Conservation (phyloP, 208 protist species). For the Crithidia brevicula region DNA sequence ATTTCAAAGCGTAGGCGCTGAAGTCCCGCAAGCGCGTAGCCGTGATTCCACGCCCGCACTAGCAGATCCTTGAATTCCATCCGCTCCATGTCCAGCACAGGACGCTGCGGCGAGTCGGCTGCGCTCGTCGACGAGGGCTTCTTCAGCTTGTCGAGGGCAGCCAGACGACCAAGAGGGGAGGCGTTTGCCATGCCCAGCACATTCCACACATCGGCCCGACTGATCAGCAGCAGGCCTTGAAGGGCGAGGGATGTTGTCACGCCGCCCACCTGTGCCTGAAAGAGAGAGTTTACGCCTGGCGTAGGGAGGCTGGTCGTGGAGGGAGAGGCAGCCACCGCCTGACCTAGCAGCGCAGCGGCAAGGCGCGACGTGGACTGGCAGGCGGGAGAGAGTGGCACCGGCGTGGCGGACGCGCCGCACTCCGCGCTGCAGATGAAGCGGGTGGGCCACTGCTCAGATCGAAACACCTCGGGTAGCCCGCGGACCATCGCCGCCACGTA, state of each 20-base stretch:
- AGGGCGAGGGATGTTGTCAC: slow-evolving; percentile 31
- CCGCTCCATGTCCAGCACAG: slow-evolving; percentile 19
- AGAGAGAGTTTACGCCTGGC: no score
- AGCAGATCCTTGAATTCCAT: slow-evolving; percentile 40
- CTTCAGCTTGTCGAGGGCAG: slow-evolving; percentile 25
- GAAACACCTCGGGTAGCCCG: slow-evolving; percentile 27
- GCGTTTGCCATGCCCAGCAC: slow-evolving; percentile 20
- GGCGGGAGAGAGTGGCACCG: background rate
- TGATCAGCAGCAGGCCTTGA: slow-evolving; percentile 20
- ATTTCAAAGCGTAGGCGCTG: slow-evolving; percentile 64
- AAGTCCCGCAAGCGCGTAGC: slow-evolving; percentile 49
- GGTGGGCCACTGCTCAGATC: slow-evolving; percentile 44
- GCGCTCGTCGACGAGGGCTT: background rate
- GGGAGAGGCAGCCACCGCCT: no score
- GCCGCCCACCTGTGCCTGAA: slow-evolving; percentile 21
- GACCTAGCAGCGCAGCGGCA: background rate
- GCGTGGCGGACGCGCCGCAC: background rate
- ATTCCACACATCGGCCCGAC: slow-evolving; percentile 21
- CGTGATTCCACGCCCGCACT: slow-evolving; percentile 47
- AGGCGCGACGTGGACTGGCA: background rate
- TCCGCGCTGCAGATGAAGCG: slow-evolving; percentile 35
- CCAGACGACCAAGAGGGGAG: slow-evolving; percentile 31
- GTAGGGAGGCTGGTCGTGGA: no score
- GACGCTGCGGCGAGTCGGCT: slow-evolving; percentile 2
- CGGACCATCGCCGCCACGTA: slow-evolving; percentile 40